Base-by-base conservation (phyloP, 495 filamentous ascomycete genomes). In the Podospora pseudopauciseta region DNA sequence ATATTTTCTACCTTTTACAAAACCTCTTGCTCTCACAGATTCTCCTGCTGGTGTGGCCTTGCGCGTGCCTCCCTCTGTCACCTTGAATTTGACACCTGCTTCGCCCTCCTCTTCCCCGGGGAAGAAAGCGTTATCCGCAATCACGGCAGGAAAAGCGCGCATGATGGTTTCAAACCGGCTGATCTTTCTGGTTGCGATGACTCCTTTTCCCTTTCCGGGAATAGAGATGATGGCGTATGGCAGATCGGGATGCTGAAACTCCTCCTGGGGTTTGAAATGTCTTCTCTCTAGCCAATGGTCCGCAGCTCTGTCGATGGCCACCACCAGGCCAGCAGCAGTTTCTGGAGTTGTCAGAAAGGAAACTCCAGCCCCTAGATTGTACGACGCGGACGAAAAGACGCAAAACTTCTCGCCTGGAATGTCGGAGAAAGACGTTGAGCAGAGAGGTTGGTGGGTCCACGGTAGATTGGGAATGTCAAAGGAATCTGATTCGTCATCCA, bases 131-230 rank as follows among this genome's bases (percentile, higher is more conserved):
- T 75, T 71, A 55, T 80, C 76, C 1, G 71, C 65, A 9, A 79
- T 56, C 39, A 79, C 63, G 18, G 70, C 72, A 2, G 77, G 78
- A 34, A 74, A 70, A 15, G 68, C 53, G 4, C 67, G 60, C 73
- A 80, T 71, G 65, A 80, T 69, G 4, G 74, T 69, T 34, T 78
- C 73, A 28, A 72, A 76, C 59, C 67, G 68, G 0, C 60, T 44
- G 39, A 80, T 79, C 18, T 63, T 65, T 5, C 72, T 70, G 7
- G 72, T 79, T 23, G 78, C 78, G 16, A 80, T 62, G 2, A 77
- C 76, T 4, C 78, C 77, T 53, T 63, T 68, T 0, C 77, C 78
- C 28, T 74, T 74, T 5, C 73, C 77, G 9, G 67, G 49, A 1
- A 80, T 63, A 23, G 70, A 39, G 15, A 67, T 49, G 7, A 76